Conservation (phyloP, 2,329 filamentous ascomycete species). For the Fusarium napiforme region DNA sequence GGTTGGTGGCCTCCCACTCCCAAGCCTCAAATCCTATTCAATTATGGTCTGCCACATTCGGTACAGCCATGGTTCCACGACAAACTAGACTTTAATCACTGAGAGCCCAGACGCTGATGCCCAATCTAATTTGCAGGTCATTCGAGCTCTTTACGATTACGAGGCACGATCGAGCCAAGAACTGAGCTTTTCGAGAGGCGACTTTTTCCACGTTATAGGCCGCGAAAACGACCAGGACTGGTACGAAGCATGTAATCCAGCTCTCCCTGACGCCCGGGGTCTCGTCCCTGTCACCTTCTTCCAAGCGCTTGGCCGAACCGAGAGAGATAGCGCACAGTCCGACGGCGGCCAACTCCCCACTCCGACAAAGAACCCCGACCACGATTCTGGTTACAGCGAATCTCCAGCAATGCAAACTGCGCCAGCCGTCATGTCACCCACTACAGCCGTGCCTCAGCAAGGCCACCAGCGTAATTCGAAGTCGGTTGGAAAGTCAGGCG, state of each 20-base stretch:
- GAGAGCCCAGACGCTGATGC: constrained; percentile 35
- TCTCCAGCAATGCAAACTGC: constrained; percentile 47
- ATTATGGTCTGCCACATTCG: constrained; percentile 18
- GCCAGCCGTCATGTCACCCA: constrained; percentile 29
- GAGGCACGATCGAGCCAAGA: constrained; percentile 80
- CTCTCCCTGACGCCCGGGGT: constrained; percentile 85
- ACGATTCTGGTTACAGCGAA: constrained; percentile 85
- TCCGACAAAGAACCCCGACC: constrained; percentile 72
- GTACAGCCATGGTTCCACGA: constrained; percentile 28
- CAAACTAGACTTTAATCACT: constrained; percentile 14
- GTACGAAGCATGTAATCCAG: constrained; percentile 98
- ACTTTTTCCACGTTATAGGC: constrained; percentile 98
- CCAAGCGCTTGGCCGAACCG: constrained; percentile 89
- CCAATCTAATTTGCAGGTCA: constrained; percentile 71
- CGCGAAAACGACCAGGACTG: constrained; percentile 94
- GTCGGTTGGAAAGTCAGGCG: constrained; percentile 68
- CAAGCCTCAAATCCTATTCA: constrained; percentile 21
- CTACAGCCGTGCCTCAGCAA: constrained; percentile 35
- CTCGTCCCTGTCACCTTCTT: constrained; percentile 96
- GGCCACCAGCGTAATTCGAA: constrained; percentile 61
- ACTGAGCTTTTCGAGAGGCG: constrained; percentile 91
- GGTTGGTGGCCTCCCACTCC: constrained; percentile 62
- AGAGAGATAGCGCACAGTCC: constrained; percentile 85
- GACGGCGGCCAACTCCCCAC: constrained; percentile 62
- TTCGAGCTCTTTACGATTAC: constrained; percentile 96